These are phyloP conservation scores for Suillus cothurnatus DNA, from an alignment of 768 basidiomycete genomes.

Conservation along the genomic window DNA sequence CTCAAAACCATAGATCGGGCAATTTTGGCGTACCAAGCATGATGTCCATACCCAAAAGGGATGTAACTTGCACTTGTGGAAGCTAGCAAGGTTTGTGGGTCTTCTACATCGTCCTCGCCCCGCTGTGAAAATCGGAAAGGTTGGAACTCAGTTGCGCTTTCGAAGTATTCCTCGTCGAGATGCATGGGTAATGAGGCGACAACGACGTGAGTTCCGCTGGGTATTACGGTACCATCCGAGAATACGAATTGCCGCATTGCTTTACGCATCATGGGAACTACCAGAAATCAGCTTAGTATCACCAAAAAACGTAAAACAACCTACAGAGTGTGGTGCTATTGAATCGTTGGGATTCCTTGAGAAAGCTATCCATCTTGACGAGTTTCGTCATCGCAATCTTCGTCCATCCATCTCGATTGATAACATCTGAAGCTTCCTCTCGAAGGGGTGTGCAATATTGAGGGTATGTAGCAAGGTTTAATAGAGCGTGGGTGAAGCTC, in stretches of 20 bases:
- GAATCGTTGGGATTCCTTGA: conserved; percentile 43
- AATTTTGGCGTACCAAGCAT: conserved; percentile 34
- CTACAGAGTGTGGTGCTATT: conserved; percentile 36
- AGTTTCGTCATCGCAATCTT: conserved; percentile 36
- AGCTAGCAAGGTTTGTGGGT: conserved; percentile 29
- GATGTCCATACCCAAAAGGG: conserved; percentile 36
- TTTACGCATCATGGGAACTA: conserved; percentile 36
- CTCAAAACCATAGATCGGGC: neutral
- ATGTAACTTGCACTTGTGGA: conserved; percentile 36
- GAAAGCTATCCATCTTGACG: conserved; percentile 45
- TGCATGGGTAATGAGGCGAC: conserved; percentile 37
- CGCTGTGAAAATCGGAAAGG: conserved; percentile 42
- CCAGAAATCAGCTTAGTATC: conserved; percentile 11
- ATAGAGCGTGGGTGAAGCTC: conserved; percentile 40
- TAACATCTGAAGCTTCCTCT: conserved; percentile 38
- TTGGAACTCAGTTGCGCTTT: conserved; percentile 43
- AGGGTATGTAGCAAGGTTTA: conserved; percentile 42
- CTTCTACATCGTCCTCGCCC: conserved; percentile 24
- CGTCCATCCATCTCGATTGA: conserved; percentile 35
- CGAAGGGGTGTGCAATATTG: conserved; percentile 42
- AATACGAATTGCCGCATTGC: conserved; percentile 36
- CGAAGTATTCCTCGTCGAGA: conserved; percentile 43
- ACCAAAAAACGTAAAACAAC: conserved; percentile 14
- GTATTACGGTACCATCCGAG: conserved; percentile 38
- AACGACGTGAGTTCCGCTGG: conserved; percentile 41